phyloP scores from a whole-genome alignment of 129 eudicot species.

The Flaveria ramosissima region DNA sequence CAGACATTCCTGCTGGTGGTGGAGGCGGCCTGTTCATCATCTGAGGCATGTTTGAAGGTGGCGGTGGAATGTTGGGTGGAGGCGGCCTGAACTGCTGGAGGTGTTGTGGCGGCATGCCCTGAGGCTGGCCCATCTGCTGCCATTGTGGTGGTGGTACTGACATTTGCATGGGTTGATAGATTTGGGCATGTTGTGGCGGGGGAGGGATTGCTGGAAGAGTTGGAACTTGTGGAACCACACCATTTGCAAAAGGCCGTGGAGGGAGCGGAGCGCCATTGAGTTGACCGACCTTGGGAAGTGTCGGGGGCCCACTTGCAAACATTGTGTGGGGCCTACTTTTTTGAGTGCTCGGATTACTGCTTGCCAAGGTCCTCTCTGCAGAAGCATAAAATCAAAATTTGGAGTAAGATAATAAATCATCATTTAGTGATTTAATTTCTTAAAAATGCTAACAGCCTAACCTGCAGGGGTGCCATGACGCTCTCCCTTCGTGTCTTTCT shows the following conservation, averaged over 20 bases:
- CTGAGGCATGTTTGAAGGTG: constrained; percentile 64
- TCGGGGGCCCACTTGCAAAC: constrained; percentile 98
- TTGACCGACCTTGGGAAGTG: constrained; percentile 53
- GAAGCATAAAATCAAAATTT: background rate
- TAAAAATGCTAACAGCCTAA: constrained; percentile 24
- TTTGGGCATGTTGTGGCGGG: constrained; percentile 56
- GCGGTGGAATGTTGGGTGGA: constrained; percentile 59
- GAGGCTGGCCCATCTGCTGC: constrained; percentile 81
- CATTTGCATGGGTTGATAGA: constrained; percentile 72
- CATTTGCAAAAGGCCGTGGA: constrained; percentile 75
- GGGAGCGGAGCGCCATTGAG: constrained; percentile 69
- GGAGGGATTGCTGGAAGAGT: constrained; percentile 63
- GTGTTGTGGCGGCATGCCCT: constrained; percentile 48
- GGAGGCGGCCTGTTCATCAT: constrained; percentile 67
- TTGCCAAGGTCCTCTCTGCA: constrained; percentile 86
- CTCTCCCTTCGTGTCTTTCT: constrained; percentile 98
- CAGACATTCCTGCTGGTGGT: constrained; percentile 67
- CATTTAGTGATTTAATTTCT: background rate
- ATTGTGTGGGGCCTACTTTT: constrained; percentile 93
- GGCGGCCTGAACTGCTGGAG: constrained; percentile 59
- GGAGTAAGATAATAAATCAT: background rate
- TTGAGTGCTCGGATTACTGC: constrained; percentile 76
- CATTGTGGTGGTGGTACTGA: constrained; percentile 61
- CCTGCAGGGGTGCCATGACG: constrained; percentile 99
- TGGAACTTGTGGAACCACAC: constrained; percentile 54